Evolutionary conservation across 2,329 filamentous ascomycete genomes (phyloP).

Genomic region (Fusarium gaditjirri): DNA sequence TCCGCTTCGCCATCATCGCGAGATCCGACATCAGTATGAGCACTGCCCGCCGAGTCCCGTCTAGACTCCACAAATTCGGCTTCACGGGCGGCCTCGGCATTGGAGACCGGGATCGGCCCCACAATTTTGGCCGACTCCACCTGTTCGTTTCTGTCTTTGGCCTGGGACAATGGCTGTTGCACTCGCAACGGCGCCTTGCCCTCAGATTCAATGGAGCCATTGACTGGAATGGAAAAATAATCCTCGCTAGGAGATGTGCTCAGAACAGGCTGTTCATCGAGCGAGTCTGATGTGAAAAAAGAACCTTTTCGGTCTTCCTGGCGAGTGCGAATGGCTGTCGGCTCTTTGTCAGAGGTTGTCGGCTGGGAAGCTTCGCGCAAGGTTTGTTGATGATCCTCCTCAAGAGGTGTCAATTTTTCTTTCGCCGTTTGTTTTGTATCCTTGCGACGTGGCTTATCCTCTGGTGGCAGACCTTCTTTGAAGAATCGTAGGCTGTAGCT

Average conservation of each 20-base stretch:
- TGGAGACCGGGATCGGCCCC: slow-evolving; percentile 41
- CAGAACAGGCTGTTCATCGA: slow-evolving; percentile 33
- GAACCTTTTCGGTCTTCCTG: slow-evolving; percentile 26
- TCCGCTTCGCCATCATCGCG: slow-evolving; percentile 53
- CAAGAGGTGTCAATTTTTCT: slow-evolving; percentile 55
- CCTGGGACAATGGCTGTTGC: slow-evolving; percentile 25
- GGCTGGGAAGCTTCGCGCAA: background rate
- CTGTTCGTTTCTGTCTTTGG: slow-evolving; percentile 37
- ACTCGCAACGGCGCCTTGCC: slow-evolving; percentile 27
- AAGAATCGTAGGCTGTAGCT: slow-evolving; percentile 75
- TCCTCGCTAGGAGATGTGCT: slow-evolving; percentile 39
- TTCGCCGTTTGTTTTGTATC: slow-evolving; percentile 54
- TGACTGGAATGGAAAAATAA: slow-evolving; percentile 40
- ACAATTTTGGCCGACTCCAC: slow-evolving; percentile 34
- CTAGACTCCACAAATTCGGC: slow-evolving; percentile 47
- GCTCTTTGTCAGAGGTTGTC: slow-evolving; percentile 8
- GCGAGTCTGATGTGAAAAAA: slow-evolving; percentile 2
- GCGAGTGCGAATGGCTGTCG: slow-evolving; percentile 12
- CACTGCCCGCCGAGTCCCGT: slow-evolving; percentile 53
- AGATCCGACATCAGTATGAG: slow-evolving; percentile 50
- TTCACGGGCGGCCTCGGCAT: slow-evolving; percentile 37
- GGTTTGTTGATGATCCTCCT: slow-evolving; percentile 41
- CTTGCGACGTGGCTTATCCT: slow-evolving; percentile 66
- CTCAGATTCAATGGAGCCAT: slow-evolving; percentile 6
- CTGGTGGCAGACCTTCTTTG: slow-evolving; percentile 70